Evolutionary conservation across 1,284 basidiomycete genomes (phyloP).

Genomic region (Trametes polyzona): DNA sequence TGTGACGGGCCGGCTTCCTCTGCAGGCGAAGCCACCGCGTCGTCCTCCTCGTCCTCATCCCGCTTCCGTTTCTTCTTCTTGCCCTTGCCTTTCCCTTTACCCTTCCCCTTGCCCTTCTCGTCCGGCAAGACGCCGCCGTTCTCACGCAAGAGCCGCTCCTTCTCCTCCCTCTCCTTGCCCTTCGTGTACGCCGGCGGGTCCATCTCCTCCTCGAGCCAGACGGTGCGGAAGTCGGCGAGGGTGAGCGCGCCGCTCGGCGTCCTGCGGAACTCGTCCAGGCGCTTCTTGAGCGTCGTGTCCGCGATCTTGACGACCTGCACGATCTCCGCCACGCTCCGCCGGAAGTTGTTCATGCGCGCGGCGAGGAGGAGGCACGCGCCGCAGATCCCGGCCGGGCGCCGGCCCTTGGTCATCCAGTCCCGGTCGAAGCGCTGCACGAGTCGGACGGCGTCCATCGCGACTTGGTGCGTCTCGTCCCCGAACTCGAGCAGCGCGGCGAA

Average conservation of each 20-base stretch:
- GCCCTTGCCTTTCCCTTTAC: slow-evolving; percentile 43
- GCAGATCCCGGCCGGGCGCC: slow-evolving; percentile 96
- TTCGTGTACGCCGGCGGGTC: slow-evolving; percentile 89
- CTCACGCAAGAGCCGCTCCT: slow-evolving; percentile 49
- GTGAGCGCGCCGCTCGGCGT: slow-evolving; percentile 88
- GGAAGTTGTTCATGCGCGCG: slow-evolving; percentile 98
- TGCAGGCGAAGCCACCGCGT: slow-evolving; percentile 24
- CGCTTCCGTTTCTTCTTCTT: slow-evolving; percentile 45
- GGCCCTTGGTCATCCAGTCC: slow-evolving; percentile 97
- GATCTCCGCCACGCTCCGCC: slow-evolving; percentile 91
- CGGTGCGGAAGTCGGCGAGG: slow-evolving; percentile 88
- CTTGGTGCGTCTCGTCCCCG: slow-evolving; percentile 90
- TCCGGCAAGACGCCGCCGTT: slow-evolving; percentile 33
- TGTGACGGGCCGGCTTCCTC: slow-evolving; percentile 13
- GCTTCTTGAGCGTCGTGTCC: slow-evolving; percentile 90
- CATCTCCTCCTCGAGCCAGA: slow-evolving; percentile 91
- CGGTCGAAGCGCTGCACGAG: slow-evolving; percentile 94
- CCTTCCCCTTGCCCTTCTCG: slow-evolving; percentile 43
- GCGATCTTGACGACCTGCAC: slow-evolving; percentile 99
- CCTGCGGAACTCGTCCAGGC: slow-evolving; percentile 94
- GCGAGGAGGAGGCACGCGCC: slow-evolving; percentile 95
- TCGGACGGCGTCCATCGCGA: slow-evolving; percentile 92
- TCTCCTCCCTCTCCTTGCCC: slow-evolving; percentile 73
- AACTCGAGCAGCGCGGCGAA: slow-evolving; percentile 98
- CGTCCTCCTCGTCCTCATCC: slow-evolving; percentile 44